Evolutionary conservation across 208 protist species (phyloP).

Genomic region (Phytomonas serpens): DNA sequence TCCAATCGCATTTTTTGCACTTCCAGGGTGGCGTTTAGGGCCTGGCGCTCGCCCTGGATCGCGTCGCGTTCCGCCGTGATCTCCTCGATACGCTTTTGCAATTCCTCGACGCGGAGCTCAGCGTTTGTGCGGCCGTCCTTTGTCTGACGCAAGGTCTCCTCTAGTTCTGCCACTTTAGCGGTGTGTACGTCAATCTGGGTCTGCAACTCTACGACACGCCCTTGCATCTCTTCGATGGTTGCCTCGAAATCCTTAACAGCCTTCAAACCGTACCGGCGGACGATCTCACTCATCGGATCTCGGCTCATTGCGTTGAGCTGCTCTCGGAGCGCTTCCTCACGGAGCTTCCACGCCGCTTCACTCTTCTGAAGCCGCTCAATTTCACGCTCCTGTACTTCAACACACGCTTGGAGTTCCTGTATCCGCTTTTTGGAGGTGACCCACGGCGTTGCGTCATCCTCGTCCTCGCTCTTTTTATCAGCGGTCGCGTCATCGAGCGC

Average conservation of each 20-base stretch:
- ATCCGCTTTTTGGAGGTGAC: not conserved
- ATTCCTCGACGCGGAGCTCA: conserved; percentile 5
- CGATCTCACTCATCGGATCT: conserved; percentile 60
- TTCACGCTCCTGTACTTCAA: conserved; percentile 31
- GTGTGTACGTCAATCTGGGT: not conserved
- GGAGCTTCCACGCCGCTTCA: conserved; percentile 37
- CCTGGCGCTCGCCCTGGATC: conserved; percentile 10
- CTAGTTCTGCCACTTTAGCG: conserved; percentile 11
- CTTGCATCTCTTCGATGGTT: conserved; percentile 31
- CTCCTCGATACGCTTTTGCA: conserved; percentile 7
- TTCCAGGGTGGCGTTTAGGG: conserved; percentile 14
- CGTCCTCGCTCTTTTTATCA: not conserved
- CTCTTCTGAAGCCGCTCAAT: conserved; percentile 28
- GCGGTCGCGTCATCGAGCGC: not conserved
- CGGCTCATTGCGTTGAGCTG: conserved; percentile 50
- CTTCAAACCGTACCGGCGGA: conserved; percentile 62
- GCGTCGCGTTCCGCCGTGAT: not conserved
- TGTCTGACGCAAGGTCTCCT: conserved; percentile 6
- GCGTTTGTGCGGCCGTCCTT: conserved; percentile 1
- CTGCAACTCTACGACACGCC: conserved; percentile 12
- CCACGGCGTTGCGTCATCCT: not conserved
- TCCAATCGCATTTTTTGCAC: conserved; percentile 15
- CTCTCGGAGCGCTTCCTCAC: conserved; percentile 42
- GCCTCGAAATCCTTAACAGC: conserved; percentile 42
- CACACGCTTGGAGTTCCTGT: conserved; percentile 10